Evolutionary conservation across 202 grass and related monocot genomes (phyloP).

Genomic region (Dendrocalamus latiflorus): DNA sequence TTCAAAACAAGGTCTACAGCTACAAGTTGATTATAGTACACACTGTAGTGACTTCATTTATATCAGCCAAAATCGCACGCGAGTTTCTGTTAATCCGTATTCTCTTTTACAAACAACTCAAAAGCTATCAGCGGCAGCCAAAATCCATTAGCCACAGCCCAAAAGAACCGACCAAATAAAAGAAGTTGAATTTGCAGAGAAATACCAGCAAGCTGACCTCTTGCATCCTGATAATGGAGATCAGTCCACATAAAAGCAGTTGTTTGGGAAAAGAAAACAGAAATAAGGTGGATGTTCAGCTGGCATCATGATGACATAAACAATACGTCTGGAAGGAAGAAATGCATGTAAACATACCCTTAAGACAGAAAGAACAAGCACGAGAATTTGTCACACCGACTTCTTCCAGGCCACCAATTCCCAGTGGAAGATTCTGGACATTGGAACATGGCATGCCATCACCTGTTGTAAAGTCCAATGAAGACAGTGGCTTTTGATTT

Average conservation of each 20-base stretch:
- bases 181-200: background rate
- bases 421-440: conserved; percentile 24
- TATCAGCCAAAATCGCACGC: too few relatives aligned
- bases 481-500: conserved; percentile 28
- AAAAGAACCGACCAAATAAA: background rate
- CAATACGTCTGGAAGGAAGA: background rate
- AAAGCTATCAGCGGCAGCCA: too few relatives aligned
- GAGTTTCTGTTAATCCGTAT: too few relatives aligned
- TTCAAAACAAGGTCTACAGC: too few relatives aligned
- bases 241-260: conserved; percentile 91
- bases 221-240: conserved; percentile 86
- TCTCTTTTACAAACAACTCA: too few relatives aligned
- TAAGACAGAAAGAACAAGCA: conserved; percentile 78
- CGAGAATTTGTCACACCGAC: conserved; percentile 43
- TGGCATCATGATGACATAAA: conserved; percentile 11
- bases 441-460: conserved; percentile 23
- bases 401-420: conserved; percentile 22
- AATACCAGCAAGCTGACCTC: conserved; percentile 81
- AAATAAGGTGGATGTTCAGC: conserved; percentile 24
- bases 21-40: too few relatives aligned
- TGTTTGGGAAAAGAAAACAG: conserved; percentile 29
- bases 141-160: too few relatives aligned
- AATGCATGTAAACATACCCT: too few relatives aligned
- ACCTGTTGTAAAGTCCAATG: background rate
- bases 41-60: too few relatives aligned